Conservation (phyloP, 805 yeast species). For the Candida rishiriensis region DNA sequence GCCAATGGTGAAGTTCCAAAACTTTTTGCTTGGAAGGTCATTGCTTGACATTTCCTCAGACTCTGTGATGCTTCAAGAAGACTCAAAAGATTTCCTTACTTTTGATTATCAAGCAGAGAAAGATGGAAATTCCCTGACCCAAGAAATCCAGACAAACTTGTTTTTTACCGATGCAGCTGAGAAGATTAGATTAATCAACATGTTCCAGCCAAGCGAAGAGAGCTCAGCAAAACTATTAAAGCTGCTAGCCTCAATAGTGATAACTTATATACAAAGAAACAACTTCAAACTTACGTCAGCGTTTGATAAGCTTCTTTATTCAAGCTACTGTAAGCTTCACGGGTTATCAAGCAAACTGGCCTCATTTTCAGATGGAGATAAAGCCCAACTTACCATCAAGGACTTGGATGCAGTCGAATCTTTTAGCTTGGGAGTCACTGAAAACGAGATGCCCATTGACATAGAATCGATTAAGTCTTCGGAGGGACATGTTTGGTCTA, state of each 20-base stretch:
- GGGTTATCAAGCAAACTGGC: not conserved
- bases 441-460: conserved; percentile 1
- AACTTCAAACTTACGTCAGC: not conserved
- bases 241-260: conserved; percentile 9
- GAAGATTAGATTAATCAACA: conserved; percentile 5
- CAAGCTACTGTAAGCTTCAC: conserved; percentile 5
- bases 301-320: conserved; percentile 11
- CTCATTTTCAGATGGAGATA: not conserved
- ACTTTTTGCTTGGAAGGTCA: not conserved
- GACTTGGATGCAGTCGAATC: conserved; percentile 11
- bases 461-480: conserved; percentile 11
- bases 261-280: conserved; percentile 5
- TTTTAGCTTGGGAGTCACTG: conserved; percentile 3
- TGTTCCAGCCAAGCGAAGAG: not conserved
- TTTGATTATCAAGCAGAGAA: not conserved
- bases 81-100: too few relatives aligned
- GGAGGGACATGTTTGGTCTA: conserved; percentile 33
- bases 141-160: conserved; percentile 5
- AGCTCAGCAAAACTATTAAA: conserved; percentile 1
- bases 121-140: not conserved
- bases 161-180: conserved; percentile 8
- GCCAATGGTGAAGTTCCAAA: not conserved
- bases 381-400: conserved; percentile 5
- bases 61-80: too few relatives aligned
- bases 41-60: not conserved